phyloP scores from a whole-genome alignment of 352 stramenopile genomes.

The Thraustochytrium striatum region DNA sequence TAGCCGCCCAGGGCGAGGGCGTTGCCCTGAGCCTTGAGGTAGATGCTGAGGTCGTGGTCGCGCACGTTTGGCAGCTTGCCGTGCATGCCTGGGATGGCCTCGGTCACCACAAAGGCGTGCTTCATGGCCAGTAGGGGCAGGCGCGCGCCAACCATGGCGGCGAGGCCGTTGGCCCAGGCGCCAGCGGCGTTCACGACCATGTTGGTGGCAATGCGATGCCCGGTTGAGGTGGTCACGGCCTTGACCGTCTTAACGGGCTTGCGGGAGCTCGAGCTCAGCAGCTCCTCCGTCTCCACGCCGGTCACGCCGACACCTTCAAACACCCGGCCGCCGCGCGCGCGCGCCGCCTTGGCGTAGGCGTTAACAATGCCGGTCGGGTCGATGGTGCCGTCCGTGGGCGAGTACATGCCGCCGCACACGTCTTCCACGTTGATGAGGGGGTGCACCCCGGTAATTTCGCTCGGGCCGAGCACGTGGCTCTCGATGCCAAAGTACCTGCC shows the following conservation, averaged over 20 bases:
- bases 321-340: slow-evolving; percentile 25
- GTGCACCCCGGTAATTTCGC: slow-evolving; percentile 50
- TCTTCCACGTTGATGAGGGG: slow-evolving; percentile 52
- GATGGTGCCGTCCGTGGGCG: slow-evolving; percentile 53
- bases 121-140: slow-evolving; percentile 54
- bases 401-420: slow-evolving; percentile 52
- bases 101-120: slow-evolving; percentile 52
- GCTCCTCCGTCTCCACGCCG: slow-evolving; percentile 38
- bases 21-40: slow-evolving; percentile 54
- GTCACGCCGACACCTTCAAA: slow-evolving; percentile 49
- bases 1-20: slow-evolving; percentile 53
- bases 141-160: slow-evolving; percentile 45
- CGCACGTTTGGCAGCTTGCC: slow-evolving; percentile 51
- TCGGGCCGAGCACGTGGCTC: slow-evolving; percentile 46
- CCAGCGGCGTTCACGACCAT: slow-evolving; percentile 51
- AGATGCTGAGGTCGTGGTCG: slow-evolving; percentile 53
- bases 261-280: background rate
- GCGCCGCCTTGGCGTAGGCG: slow-evolving; percentile 49
- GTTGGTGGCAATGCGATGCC: slow-evolving; percentile 52
- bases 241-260: slow-evolving; percentile 46
- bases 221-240: slow-evolving; percentile 45
- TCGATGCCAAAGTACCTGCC: slow-evolving; percentile 53
- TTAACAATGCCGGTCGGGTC: slow-evolving; percentile 49
- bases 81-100: slow-evolving; percentile 51
- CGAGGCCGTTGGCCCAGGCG: slow-evolving; percentile 51